These are phyloP conservation scores for Chlamydomonas sp. DNA, from an alignment of 139 green algal genomes.

Conservation along the genomic window DNA sequence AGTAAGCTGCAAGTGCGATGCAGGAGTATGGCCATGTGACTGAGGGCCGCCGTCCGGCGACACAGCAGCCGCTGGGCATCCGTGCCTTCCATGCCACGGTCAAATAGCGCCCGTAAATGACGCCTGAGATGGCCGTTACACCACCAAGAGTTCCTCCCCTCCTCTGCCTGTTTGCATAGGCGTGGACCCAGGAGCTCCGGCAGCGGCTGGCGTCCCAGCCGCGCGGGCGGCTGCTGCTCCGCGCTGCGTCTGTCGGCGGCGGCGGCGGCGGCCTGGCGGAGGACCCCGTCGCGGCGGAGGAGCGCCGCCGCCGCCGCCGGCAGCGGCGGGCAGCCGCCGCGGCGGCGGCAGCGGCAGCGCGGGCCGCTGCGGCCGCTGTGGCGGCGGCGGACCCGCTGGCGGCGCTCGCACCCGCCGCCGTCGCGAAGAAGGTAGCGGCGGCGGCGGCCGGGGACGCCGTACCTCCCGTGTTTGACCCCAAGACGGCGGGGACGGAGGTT, in stretches of 20 bases:
- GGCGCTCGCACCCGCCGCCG: not conserved
- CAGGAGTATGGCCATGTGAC: too few relatives aligned
- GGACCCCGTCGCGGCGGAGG: not conserved
- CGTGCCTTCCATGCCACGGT: too few relatives aligned
- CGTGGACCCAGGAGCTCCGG: constrained; percentile 62
- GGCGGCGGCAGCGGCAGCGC: not conserved
- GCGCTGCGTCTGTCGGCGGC: not conserved
- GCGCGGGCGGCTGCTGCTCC: constrained; percentile 23
- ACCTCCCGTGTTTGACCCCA: not conserved
- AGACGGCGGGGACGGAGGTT: not conserved
- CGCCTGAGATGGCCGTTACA: too few relatives aligned
- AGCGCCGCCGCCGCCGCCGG: not conserved
- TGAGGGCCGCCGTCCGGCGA: too few relatives aligned
- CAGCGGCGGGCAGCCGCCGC: not conserved
- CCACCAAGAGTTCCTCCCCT: too few relatives aligned
- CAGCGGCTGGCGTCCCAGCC: constrained; percentile 2
- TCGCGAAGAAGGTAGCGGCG: not conserved
- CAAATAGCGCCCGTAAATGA: too few relatives aligned
- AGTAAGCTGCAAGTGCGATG: too few relatives aligned
- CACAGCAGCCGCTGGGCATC: too few relatives aligned
- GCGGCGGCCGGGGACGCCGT: not conserved
- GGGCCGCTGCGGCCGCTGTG: not conserved
- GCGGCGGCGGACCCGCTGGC: not conserved
- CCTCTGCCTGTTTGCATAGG: not conserved
- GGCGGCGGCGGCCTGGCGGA: not conserved